A percentile compares a stretch with the other conserved stretches of the same genome.
phyloP scores from a whole-genome alignment of 164 flowering plant species.

The Paratinospora sagittata region DNA sequence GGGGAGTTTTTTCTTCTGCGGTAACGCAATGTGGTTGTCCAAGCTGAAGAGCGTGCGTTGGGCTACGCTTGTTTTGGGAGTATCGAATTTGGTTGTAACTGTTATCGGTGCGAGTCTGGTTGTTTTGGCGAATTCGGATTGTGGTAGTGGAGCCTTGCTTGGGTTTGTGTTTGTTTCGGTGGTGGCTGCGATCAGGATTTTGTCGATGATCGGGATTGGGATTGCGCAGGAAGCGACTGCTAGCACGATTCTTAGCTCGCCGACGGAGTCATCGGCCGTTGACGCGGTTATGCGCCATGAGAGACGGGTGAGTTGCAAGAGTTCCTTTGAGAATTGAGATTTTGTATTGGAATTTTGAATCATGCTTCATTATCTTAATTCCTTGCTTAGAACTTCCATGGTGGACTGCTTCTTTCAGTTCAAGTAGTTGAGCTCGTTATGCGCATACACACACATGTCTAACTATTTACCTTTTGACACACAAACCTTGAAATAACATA shows the following conservation, averaged over 20 bases:
- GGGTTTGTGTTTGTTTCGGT: slow-evolving; percentile 27
- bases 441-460: too few relatives aligned
- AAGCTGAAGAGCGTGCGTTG: slow-evolving; percentile 32
- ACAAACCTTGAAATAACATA: too few relatives aligned
- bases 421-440: too few relatives aligned
- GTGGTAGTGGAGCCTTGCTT: slow-evolving; percentile 19
- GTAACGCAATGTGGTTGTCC: slow-evolving; percentile 21
- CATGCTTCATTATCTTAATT: too few relatives aligned
- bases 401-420: too few relatives aligned
- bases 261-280: slow-evolving; percentile 18
- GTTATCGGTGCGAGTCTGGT: slow-evolving; percentile 28
- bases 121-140: slow-evolving; percentile 13
- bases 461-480: too few relatives aligned
- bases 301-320: slow-evolving; percentile 41
- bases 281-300: slow-evolving; percentile 47
- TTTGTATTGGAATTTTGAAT: not conserved
- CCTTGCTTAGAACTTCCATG: too few relatives aligned
- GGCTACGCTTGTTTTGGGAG: slow-evolving; percentile 28
- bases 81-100: too few relatives aligned
- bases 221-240: slow-evolving; percentile 62
- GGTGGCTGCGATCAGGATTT: slow-evolving; percentile 30
- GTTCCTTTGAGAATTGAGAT: not conserved
- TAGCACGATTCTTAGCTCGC: slow-evolving; percentile 31
- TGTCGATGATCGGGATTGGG: slow-evolving; percentile 40
- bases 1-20: not conserved